Evolutionary conservation across 1,284 basidiomycete species (phyloP).

Genomic region (Ceratobasidium papillatum): DNA sequence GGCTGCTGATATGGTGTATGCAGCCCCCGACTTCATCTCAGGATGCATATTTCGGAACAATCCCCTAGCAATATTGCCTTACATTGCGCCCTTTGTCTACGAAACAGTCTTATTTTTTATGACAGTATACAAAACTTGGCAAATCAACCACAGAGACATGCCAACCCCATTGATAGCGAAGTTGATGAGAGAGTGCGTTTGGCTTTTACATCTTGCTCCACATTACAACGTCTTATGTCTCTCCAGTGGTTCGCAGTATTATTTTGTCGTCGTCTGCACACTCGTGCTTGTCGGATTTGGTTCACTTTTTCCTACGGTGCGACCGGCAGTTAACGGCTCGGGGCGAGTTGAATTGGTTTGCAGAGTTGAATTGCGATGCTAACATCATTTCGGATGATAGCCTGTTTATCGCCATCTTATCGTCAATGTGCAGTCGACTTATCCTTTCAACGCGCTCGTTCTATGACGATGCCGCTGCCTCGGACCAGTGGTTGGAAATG

Average conservation of each 20-base stretch:
- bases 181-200: not conserved
- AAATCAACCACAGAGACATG: not conserved
- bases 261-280: not conserved
- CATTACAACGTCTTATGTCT: not conserved
- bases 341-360: not conserved
- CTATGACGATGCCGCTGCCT: not conserved
- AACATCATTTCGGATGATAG: not conserved
- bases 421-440: conserved; percentile 4
- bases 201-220: too few relatives aligned
- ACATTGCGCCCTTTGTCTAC: not conserved
- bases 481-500: too few relatives aligned
- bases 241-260: conserved; percentile 10
- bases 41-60: not conserved
- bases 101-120: conserved; percentile 6
- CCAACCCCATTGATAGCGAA: not conserved
- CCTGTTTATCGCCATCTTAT: not conserved
- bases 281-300: too few relatives aligned
- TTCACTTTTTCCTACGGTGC: too few relatives aligned
- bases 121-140: conserved; percentile 18
- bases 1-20: not conserved
- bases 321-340: conserved; percentile 9
- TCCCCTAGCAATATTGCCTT: not conserved
- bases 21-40: not conserved
- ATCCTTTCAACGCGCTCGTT: conserved; percentile 5
- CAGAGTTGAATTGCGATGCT: too few relatives aligned